Percentiles rank a stretch among this genome's conserved stretches.
Evolutionary conservation across 176 grass and related monocot genomes (phyloP).

Genomic region (Oryza officinalis): DNA sequence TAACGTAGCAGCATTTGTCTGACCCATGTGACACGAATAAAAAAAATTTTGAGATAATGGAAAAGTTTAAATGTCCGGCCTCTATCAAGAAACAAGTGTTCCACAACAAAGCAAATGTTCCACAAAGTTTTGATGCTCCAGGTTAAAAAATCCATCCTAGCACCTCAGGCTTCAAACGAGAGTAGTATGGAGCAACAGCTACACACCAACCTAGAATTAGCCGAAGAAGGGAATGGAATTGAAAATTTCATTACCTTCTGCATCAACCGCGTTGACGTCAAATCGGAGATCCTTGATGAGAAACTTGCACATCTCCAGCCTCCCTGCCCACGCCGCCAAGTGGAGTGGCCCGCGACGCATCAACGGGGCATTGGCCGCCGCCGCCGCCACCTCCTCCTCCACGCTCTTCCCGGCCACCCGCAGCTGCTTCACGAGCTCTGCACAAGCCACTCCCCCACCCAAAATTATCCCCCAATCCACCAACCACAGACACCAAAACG

Average conservation of each 20-base stretch:
- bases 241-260: neutral
- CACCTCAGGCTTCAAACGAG: neutral
- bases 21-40: neutral
- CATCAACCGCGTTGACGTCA: neutral
- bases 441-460: neutral
- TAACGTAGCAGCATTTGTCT: neutral
- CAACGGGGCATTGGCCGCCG: neutral
- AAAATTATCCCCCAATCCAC: neutral
- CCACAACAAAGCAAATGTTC: neutral
- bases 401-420: neutral
- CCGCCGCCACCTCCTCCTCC: neutral
- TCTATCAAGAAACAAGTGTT: too few species aligned
- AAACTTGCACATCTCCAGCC: conserved; percentile 2
- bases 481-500: neutral
- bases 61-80: too few species aligned
- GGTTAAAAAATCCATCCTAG: neutral
- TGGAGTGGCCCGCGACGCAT: conserved; percentile 16
- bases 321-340: neutral
- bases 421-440: conserved; percentile 10
- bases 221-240: neutral
- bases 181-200: too few species aligned
- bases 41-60: neutral
- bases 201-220: too few species aligned
- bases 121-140: neutral
- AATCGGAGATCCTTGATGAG: neutral